Evolutionary conservation across 192 early-diverging fungal genomes (phyloP).

Genomic region (Podila epigama): DNA sequence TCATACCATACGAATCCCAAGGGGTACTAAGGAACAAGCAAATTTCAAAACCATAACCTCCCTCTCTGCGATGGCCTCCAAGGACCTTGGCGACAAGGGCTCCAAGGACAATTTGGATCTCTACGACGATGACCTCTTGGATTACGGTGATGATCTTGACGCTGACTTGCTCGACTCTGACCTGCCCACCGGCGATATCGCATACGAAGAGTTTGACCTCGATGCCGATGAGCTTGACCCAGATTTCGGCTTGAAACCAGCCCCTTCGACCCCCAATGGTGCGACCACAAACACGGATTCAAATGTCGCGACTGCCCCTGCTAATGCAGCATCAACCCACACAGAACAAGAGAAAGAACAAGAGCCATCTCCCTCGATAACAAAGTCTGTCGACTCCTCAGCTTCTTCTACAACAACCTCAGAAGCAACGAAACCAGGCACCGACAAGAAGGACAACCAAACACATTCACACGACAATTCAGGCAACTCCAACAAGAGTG

Average conservation of each 20-base stretch:
- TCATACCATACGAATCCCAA: no score
- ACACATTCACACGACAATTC: no score
- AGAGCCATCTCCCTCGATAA: no score
- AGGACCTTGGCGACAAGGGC: not conserved
- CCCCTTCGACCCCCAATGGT: not conserved
- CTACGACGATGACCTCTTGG: constrained; percentile 32
- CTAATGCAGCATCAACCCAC: not conserved
- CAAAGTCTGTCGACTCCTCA: no score
- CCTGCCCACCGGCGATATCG: not conserved
- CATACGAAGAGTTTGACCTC: constrained; percentile 29
- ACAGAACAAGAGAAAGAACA: not conserved
- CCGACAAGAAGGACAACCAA: no score
- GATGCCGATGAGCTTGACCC: constrained; percentile 6
- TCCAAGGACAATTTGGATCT: constrained; percentile 26
- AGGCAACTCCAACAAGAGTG: no score
- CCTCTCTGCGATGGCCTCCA: constrained; percentile 8
- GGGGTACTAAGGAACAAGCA: no score
- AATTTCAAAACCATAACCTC: no score
- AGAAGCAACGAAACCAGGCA: no score
- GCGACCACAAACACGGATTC: not conserved
- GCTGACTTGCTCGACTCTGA: constrained; percentile 19
- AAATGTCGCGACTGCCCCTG: not conserved
- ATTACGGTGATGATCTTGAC: constrained; percentile 46
- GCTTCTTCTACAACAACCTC: no score
- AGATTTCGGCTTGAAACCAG: constrained; percentile 5